Base-by-base conservation (phyloP, 2,329 filamentous ascomycete genomes). In the Scedosporium apiospermum region DNA sequence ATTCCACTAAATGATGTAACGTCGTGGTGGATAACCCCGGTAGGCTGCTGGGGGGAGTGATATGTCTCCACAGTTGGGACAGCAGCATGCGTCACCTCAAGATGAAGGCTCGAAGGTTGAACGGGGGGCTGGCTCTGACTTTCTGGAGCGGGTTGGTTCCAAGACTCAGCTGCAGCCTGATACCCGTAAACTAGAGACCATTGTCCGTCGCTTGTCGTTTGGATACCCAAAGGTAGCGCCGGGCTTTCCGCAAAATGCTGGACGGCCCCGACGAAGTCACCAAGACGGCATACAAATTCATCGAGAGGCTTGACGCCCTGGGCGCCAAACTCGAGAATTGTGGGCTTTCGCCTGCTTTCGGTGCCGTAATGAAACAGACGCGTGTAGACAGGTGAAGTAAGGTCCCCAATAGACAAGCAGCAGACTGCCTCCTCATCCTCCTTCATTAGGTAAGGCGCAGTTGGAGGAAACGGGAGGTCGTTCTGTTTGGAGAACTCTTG, bases 351-450 rank as follows among this genome's bases (percentile, higher is more conserved):
- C 26, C 6, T 30, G 27, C 27, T 42, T 18, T 16, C 27, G 14
- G n/a, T 10, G 16, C 26, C 53, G 6, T 49, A 9, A 6, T 62
- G 60, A 18, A 62, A 62, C 26, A 62, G 60, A 6, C 60, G 60
- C 34, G 16, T 18, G 53, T 62, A 62, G 1, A 62, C 46, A 23
- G 42, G 41, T 26, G 60, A 62, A 26, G 16, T 58, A 16, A 18
- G 23, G n/a, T 63, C 55, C 14, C 65, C 65, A 57, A 64, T 62
- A 14, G 61, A 46, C 18, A 64, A 53, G 18, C 21, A 58, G 21
- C 23, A 53, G 42, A 65, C 55, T 30, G 64, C 42, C 27, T 65
- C 63, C 38, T 57, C 55, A 41, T 66, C 64, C 55, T 66, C 64
- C 21, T 61, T 60, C 21, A 65, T 26, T 4, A 66, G 63, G n/a